Evolutionary conservation across 2,329 filamentous ascomycete species (phyloP), one percentile per base, ranked within the genome.

Genomic region (Apiospora arundinis): DNA sequence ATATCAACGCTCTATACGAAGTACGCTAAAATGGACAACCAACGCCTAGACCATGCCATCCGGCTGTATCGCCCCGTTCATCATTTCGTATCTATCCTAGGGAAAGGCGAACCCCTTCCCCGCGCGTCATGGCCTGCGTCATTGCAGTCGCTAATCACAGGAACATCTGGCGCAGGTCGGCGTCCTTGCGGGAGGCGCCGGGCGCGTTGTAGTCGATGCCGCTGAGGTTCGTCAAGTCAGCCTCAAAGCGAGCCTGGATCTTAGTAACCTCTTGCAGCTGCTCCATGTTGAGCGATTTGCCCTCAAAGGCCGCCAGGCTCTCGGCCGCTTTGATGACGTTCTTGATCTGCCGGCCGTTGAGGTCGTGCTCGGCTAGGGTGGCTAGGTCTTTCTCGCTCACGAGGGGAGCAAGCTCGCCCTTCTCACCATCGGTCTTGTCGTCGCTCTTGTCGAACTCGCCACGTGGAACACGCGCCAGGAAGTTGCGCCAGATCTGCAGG

Each of bases 261-360:
- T 77, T 76, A 46, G 77, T 76, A 14, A 80, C 77, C 68, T 78
- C 72, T 70, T 77, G 68, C 25, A 82, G 72, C 69, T 76, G 78
- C 60, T 73, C 73, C 37, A 77, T 72, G 60, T 79, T 77, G 8
- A 81, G 74, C 40, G 71, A 72, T 2, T 74, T 73, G 60, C 74
- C 73, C 72, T 81, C 79, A 49, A 77, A 79, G 4, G 77, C 75
- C 8, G 81, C 80, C n/a, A 82, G 76, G 67, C 76, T 78, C 73
- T 80, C 77, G 12, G 75, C 76, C 1, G 75, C 76, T 72, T 77
- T 79, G 73, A 81, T 72, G 11, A 79, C 72, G 70, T 80, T 81
- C 70, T 78, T 78, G 72, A 81, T 81, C 74, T 80, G 78, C n/a
- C 79, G 74, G 1, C 80, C 78, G 72, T 81, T 80, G 37, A 81